These are phyloP conservation scores for Friedmanniomyces simplex DNA, from an alignment of 495 filamentous ascomycete genomes.

Conservation along the genomic window DNA sequence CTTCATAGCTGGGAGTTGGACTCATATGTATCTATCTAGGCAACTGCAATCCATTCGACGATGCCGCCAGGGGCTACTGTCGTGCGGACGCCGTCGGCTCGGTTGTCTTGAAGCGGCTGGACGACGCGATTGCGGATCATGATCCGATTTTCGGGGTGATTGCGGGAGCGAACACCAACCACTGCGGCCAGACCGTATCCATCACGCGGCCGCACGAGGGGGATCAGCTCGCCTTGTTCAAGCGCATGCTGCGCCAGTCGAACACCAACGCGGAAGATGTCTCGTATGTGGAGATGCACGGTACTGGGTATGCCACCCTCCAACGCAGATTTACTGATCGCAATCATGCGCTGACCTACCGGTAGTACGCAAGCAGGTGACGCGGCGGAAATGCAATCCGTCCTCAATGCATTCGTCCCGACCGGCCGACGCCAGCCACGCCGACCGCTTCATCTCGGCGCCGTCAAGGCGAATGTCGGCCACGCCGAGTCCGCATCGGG, in stretches of 20 bases:
- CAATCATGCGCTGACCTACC: too few species aligned
- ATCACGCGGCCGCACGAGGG: conserved; percentile 32
- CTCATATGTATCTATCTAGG: conserved; percentile 19
- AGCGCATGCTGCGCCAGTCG: conserved; percentile 15
- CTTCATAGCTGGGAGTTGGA: too few species aligned
- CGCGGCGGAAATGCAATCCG: conserved; percentile 29
- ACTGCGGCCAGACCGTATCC: conserved; percentile 30
- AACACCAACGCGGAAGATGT: conserved; percentile 22
- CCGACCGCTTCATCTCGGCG: conserved; percentile 23
- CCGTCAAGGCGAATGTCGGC: conserved; percentile 30
- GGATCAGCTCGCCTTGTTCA: conserved; percentile 22
- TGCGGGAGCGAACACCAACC: conserved; percentile 24
- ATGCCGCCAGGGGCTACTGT: conserved; percentile 35
- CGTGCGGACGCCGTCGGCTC: conserved; percentile 30
- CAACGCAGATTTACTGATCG: too few species aligned
- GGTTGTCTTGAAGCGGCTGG: conserved; percentile 31
- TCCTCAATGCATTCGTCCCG: conserved; percentile 24
- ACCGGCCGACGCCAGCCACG: not conserved
- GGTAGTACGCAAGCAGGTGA: conserved; percentile 36
- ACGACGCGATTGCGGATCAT: conserved; percentile 27
- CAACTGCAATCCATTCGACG: conserved; percentile 37
- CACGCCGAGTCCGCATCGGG: conserved; percentile 31
- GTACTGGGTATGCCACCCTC: too few species aligned
- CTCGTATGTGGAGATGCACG: conserved; percentile 33
- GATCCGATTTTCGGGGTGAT: conserved; percentile 31